These are phyloP conservation scores for barrel medic (Medicago truncatula) DNA, from an alignment of 306 rosid genomes.

Conservation along the genomic window MtrunA17r5.0-ANR NC_053042.1:55204501-55205000, in stretches of 20 bases:
- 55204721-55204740: neutral
- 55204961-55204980: neutral
- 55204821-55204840: neutral
- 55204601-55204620: neutral
- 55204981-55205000: neutral
- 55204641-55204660: too few relatives aligned
- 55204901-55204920: neutral
- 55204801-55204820: neutral
- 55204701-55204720: neutral
- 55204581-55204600: conserved; percentile 12
- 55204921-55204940: neutral
- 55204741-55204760: neutral
- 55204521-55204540: neutral
- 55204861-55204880: neutral
- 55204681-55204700: neutral
- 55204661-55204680: neutral
- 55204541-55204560: neutral
- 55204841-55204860: neutral
- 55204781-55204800: neutral
- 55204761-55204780: neutral
- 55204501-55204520: neutral
- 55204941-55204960: too few relatives aligned
- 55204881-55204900: neutral
- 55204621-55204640: neutral
- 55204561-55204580: too few relatives aligned